phyloP scores from a whole-genome alignment of 176 grass and related monocot genomes.

The Zea luxurians region DNA sequence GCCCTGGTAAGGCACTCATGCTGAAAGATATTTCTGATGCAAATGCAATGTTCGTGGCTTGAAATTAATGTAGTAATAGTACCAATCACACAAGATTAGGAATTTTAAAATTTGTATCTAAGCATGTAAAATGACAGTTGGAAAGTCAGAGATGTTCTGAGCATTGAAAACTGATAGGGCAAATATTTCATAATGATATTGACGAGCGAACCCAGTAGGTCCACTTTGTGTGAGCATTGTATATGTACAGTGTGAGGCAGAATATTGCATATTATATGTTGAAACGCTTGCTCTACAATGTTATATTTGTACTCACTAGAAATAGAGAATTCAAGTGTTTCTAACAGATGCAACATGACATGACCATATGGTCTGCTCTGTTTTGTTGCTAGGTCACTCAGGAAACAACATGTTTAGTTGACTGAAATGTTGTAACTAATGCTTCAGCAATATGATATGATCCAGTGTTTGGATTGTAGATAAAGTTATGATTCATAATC shows the following conservation, averaged over 20 bases:
- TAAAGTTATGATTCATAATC: constrained; percentile 12
- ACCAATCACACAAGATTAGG: neutral
- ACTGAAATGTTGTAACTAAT: neutral
- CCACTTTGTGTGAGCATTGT: constrained; percentile 15
- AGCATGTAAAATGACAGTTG: neutral
- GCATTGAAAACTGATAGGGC: constrained; percentile 1
- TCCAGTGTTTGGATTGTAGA: neutral
- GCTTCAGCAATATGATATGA: constrained; percentile 5
- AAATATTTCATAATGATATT: neutral
- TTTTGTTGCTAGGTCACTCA: constrained; percentile 11
- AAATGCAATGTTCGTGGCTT: neutral
- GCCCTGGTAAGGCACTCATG: constrained; percentile 63
- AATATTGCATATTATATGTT: constrained; percentile 5
- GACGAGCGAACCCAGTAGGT: neutral
- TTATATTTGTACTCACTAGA: constrained; percentile 16
- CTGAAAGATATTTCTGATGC: neutral
- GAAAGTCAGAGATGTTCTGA: neutral
- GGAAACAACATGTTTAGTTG: constrained; percentile 5
- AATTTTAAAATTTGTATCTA: neutral
- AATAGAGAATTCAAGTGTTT: neutral
- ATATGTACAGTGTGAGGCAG: neutral
- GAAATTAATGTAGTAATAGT: neutral
- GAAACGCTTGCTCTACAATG: neutral
- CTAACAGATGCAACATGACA: neutral
- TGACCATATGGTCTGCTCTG: neutral